Percentiles rank a stretch among this genome's conserved stretches.
Conservation (phyloP, 1,284 basidiomycete species). For the Trichosporon ovoides region DNA sequence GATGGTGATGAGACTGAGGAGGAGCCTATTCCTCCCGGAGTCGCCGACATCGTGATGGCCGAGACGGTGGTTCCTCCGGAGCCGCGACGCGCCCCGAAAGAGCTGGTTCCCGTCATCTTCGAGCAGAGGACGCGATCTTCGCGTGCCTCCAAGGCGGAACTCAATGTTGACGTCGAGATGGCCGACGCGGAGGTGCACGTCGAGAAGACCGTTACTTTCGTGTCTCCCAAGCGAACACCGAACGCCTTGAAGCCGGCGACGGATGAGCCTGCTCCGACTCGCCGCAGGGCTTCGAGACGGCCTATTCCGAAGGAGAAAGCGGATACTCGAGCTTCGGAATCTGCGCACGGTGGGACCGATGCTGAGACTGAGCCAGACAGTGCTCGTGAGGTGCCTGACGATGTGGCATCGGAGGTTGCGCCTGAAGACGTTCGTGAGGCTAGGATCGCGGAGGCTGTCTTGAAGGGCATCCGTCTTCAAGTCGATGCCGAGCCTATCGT, state of each 20-base stretch:
- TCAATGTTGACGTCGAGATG: not conserved
- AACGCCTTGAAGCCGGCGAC: not conserved
- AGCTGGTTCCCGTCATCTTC: not conserved
- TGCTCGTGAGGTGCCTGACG: not conserved
- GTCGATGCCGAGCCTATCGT: constrained; percentile 13
- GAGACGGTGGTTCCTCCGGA: not conserved
- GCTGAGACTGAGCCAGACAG: constrained; percentile 22
- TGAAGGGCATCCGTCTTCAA: not conserved
- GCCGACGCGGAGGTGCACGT: not conserved
- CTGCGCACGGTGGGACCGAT: constrained; percentile 27
- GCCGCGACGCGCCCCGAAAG: not conserved
- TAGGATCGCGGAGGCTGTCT: constrained; percentile 23
- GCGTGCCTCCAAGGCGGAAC: not conserved
- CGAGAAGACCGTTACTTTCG: not conserved
- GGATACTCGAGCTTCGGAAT: constrained; percentile 27
- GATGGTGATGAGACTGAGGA: constrained; percentile 2
- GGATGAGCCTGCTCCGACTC: not conserved
- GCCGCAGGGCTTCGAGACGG: not conserved
- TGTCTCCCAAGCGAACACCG: constrained; percentile 7
- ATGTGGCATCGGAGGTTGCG: constrained; percentile 11
- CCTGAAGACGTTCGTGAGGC: constrained; percentile 15
- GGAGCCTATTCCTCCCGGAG: not conserved
- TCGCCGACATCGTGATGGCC: not conserved
- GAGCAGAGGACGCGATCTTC: not conserved
- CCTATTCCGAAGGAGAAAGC: constrained; percentile 4